Conservation (phyloP, 805 yeast species). For the Ogataea henricii region DNA sequence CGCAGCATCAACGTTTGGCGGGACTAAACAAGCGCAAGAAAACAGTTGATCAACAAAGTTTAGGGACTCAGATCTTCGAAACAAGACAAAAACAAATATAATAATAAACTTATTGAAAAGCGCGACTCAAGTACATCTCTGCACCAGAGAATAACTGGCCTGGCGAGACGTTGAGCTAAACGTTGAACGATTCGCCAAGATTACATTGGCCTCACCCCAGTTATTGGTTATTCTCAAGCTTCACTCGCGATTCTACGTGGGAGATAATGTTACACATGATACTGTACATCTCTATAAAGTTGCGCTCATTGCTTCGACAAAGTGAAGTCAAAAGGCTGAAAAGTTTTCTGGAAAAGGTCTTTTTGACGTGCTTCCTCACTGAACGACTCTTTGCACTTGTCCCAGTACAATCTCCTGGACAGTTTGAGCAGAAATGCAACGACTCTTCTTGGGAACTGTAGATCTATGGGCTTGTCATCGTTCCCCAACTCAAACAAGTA, state of each 20-base stretch:
- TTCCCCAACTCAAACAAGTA: slow-evolving; percentile 33
- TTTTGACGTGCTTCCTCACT: slow-evolving; percentile 67
- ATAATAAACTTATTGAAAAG: not conserved
- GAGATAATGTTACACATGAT: too few relatives aligned
- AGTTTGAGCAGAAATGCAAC: slow-evolving; percentile 62
- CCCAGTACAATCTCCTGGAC: slow-evolving; percentile 74
- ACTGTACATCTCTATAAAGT: too few relatives aligned
- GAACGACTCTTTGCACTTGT: slow-evolving; percentile 65
- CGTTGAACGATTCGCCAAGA: too few relatives aligned
- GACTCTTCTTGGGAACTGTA: slow-evolving; percentile 84
- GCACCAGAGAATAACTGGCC: not conserved
- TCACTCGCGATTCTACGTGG: too few relatives aligned
- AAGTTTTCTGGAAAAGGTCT: slow-evolving; percentile 58
- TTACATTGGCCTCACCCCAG: too few relatives aligned
- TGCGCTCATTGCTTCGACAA: not conserved
- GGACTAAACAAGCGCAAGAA: too few relatives aligned
- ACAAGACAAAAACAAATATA: too few relatives aligned
- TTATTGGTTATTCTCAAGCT: too few relatives aligned
- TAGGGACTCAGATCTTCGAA: not conserved
- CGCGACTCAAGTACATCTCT: not conserved
- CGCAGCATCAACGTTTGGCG: not conserved
- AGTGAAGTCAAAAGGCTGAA: slow-evolving; percentile 58
- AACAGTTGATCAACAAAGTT: too few relatives aligned
- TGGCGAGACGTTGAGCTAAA: too few relatives aligned
- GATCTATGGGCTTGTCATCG: slow-evolving; percentile 48